Evolutionary conservation across 2,329 filamentous ascomycete genomes (phyloP).

Genomic region (Emmonsia crescens): DNA sequence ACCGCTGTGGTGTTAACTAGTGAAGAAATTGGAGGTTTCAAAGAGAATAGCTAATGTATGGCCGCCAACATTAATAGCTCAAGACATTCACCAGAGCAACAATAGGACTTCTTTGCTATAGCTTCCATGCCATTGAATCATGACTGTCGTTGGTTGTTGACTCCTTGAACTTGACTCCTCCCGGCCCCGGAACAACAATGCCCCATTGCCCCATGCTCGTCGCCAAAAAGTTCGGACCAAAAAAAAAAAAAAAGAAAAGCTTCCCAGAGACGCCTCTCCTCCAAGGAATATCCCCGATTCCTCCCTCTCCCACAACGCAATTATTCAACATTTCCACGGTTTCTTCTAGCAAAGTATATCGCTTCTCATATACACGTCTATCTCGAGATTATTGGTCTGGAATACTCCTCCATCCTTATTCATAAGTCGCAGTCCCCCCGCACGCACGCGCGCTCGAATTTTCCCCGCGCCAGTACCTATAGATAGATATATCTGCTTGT

Average conservation of each 20-base stretch:
- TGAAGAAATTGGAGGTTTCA: not conserved
- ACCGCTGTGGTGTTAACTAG: too few species aligned
- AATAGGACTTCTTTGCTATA: not conserved
- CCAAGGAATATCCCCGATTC: not conserved
- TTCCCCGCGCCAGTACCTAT: not conserved
- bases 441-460: not conserved
- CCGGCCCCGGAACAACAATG: not conserved
- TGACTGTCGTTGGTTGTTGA: too few species aligned
- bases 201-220: not conserved
- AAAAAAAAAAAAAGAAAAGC: not conserved
- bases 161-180: too few species aligned
- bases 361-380: not conserved
- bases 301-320: not conserved
- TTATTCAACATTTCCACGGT: not conserved
- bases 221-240: not conserved
- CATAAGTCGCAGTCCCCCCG: not conserved
- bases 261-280: not conserved
- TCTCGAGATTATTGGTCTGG: not conserved
- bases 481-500: not conserved
- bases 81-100: not conserved
- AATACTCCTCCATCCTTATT: not conserved
- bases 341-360: not conserved
- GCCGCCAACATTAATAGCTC: not conserved
- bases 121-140: not conserved
- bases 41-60: not conserved